A percentile compares a stretch with the other conserved stretches of the same genome.
These are phyloP conservation scores for Boeremia lycopersici DNA, from an alignment of 2,329 filamentous ascomycete species.

Conservation along the genomic window DNA sequence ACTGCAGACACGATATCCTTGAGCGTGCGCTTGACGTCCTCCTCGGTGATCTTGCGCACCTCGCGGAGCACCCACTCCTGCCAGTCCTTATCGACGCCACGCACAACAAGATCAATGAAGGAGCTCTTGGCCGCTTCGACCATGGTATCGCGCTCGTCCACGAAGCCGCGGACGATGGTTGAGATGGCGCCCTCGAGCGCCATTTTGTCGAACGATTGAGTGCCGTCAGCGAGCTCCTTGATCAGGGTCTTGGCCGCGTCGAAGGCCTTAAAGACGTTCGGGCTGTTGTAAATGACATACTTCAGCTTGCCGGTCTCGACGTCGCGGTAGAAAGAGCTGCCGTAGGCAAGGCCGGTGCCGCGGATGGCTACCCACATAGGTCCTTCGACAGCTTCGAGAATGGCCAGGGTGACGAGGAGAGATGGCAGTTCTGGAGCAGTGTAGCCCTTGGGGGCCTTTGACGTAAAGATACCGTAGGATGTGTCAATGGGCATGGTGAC, in stretches of 20 bases:
- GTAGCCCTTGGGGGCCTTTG: constrained; percentile 75
- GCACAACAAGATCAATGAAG: constrained; percentile 81
- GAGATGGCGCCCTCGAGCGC: constrained; percentile 90
- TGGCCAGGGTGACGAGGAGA: constrained; percentile 84
- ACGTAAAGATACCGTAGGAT: constrained; percentile 80
- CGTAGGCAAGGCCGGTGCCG: constrained; percentile 92
- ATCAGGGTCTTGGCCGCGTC: constrained; percentile 76
- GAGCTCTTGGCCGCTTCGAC: constrained; percentile 79
- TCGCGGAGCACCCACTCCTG: constrained; percentile 76
- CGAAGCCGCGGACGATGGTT: constrained; percentile 83
- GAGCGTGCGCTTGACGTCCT: constrained; percentile 78
- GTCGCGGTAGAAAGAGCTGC: constrained; percentile 77
- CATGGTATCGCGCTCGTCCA: constrained; percentile 88
- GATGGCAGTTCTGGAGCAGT: constrained; percentile 79
- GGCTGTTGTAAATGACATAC: constrained; percentile 88
- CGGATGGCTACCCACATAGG: constrained; percentile 93
- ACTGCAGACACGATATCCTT: constrained; percentile 76
- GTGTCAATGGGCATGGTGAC: constrained; percentile 94
- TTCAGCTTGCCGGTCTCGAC: constrained; percentile 79
- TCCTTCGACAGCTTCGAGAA: constrained; percentile 91
- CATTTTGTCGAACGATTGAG: constrained; percentile 74
- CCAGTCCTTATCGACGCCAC: constrained; percentile 77
- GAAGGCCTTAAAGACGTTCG: constrained; percentile 87
- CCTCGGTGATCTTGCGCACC: constrained; percentile 75
- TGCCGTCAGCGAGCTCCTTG: constrained; percentile 73